These are phyloP conservation scores for Crepidotus sp. DNA, from an alignment of 1,284 basidiomycete genomes.

Conservation along the genomic window DNA sequence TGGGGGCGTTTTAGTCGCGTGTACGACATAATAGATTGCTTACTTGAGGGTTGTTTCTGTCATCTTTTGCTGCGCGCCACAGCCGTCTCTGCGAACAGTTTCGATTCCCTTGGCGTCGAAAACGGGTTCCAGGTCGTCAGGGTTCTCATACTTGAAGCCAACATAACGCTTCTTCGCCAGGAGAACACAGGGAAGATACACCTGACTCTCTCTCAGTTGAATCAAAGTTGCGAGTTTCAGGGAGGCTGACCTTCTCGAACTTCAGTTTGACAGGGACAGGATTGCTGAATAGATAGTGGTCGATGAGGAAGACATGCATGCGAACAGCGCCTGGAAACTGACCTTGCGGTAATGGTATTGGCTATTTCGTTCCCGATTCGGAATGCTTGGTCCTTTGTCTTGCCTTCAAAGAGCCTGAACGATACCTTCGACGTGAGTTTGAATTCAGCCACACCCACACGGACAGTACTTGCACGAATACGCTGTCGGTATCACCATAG, in stretches of 20 bases:
- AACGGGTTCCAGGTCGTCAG: slow-evolving; percentile 67
- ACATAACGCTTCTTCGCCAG: slow-evolving; percentile 84
- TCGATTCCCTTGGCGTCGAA: slow-evolving; percentile 99
- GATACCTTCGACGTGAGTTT: not conserved
- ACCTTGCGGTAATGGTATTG: slow-evolving; percentile 66
- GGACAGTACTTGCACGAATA: slow-evolving; percentile 59
- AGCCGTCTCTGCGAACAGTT: slow-evolving; percentile 87
- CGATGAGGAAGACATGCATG: not conserved
- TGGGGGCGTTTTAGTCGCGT: slow-evolving; percentile 23
- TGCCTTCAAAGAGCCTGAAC: slow-evolving; percentile 65
- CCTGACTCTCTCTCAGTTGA: slow-evolving; percentile 35
- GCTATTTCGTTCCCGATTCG: slow-evolving; percentile 88
- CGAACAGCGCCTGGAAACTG: not conserved
- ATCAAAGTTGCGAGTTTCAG: not conserved
- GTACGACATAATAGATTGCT: slow-evolving; percentile 17
- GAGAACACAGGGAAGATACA: slow-evolving; percentile 89
- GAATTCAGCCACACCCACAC: not conserved
- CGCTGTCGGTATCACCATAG: slow-evolving; percentile 97
- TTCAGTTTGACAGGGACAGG: slow-evolving; percentile 92
- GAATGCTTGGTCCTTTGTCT: slow-evolving; percentile 90
- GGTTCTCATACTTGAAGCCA: slow-evolving; percentile 87
- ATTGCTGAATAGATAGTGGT: slow-evolving; percentile 38
- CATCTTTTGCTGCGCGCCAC: slow-evolving; percentile 84
- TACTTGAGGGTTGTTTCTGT: slow-evolving; percentile 82
- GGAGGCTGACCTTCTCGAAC: slow-evolving; percentile 78